Evolutionary conservation across 352 stramenopile genomes (phyloP).

Genomic region (Globisporangium alternatum): DNA sequence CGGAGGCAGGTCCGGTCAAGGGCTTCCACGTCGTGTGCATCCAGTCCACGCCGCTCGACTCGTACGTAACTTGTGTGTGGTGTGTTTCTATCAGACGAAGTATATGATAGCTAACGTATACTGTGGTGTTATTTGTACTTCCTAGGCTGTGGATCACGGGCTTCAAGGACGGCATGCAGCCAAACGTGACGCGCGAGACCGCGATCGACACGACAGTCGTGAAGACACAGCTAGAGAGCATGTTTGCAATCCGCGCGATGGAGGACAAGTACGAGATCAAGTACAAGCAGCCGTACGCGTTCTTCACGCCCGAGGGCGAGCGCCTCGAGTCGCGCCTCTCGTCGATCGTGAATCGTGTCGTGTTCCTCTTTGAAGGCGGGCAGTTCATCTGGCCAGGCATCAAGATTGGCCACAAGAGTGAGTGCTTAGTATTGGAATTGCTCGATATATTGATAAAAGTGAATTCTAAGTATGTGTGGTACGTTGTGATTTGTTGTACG

Average conservation of each 20-base stretch:
- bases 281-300: constrained; percentile 63
- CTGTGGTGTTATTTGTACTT: not conserved
- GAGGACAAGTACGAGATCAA: constrained; percentile 26
- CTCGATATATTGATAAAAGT: not conserved
- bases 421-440: not conserved
- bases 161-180: constrained; percentile 54
- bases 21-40: constrained; percentile 71
- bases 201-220: constrained; percentile 33
- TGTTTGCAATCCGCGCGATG: constrained; percentile 28
- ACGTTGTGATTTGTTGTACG: not conserved
- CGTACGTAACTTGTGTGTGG: constrained; percentile 22
- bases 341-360: constrained; percentile 34
- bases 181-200: constrained; percentile 23
- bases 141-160: constrained; percentile 39
- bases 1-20: constrained; percentile 47
- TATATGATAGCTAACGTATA: not conserved
- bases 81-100: not conserved
- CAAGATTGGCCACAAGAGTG: constrained; percentile 59
- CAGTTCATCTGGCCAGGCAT: constrained; percentile 74
- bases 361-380: constrained; percentile 71
- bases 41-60: constrained; percentile 30
- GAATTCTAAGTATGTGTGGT: not conserved
- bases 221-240: constrained; percentile 28
- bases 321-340: constrained; percentile 30
- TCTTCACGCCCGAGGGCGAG: constrained; percentile 51